phyloP scores from a whole-genome alignment of 2,329 filamentous ascomycete species.

The Penicillium sp. region DNA sequence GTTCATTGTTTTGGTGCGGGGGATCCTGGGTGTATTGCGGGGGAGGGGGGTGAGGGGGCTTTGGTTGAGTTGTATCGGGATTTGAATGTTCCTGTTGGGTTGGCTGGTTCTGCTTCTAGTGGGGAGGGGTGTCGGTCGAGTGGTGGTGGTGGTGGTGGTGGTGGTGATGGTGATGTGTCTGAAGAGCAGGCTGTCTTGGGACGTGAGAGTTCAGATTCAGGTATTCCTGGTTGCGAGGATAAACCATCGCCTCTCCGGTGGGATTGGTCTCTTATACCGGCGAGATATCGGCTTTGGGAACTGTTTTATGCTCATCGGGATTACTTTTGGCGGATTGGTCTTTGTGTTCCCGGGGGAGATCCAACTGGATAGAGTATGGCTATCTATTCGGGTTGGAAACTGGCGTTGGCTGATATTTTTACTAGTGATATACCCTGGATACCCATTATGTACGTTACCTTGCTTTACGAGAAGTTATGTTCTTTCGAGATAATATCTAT shows the following conservation, averaged over 20 bases:
- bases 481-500: background rate
- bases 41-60: conserved; percentile 39
- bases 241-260: conserved; percentile 13
- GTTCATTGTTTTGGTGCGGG: conserved; percentile 67
- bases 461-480: background rate
- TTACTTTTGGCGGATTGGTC: conserved; percentile 91
- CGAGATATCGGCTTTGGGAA: conserved; percentile 79
- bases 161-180: background rate
- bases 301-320: conserved; percentile 91
- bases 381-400: background rate
- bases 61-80: conserved; percentile 14
- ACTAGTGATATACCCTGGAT: background rate
- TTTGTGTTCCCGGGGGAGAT: conserved; percentile 77
- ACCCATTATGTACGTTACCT: background rate
- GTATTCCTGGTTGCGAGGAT: conserved; percentile 13
- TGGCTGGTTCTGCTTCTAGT: background rate
- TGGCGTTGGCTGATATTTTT: background rate
- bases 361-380: conserved; percentile 23
- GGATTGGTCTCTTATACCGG: conserved; percentile 34
- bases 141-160: background rate
- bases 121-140: conserved; percentile 3
- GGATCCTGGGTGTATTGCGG: conserved; percentile 71
- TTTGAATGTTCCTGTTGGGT: conserved; percentile 6
- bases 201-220: conserved; percentile 10
- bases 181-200: conserved; percentile 27